Evolutionary conservation across 768 basidiomycete genomes (phyloP).

Genomic region (Psilocybe azurescens): DNA sequence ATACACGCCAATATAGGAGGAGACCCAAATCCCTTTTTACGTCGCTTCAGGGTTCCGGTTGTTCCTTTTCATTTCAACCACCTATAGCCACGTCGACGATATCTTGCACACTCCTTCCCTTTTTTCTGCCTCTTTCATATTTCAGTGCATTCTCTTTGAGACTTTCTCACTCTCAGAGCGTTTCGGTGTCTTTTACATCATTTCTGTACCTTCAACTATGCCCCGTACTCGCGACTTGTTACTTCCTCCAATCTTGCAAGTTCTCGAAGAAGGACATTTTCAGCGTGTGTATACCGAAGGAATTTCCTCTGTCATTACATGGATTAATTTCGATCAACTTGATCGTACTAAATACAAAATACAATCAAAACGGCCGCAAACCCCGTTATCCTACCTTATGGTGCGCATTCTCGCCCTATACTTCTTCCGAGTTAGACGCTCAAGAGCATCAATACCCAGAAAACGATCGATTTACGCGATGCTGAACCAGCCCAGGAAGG

Average conservation of each 20-base stretch:
- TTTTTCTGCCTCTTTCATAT: neutral
- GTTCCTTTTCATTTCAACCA: neutral
- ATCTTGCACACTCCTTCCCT: neutral
- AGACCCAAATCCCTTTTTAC: neutral
- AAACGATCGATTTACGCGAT: neutral
- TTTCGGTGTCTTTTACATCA: neutral
- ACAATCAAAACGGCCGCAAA: neutral
- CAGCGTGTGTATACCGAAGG: neutral
- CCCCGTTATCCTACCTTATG: neutral
- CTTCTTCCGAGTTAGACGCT: neutral
- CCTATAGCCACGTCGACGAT: neutral
- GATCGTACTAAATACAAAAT: neutral
- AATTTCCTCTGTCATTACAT: neutral
- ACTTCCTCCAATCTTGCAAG: neutral
- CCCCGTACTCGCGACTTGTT: neutral
- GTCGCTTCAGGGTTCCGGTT: neutral
- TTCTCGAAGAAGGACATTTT: neutral
- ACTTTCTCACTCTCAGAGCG: neutral
- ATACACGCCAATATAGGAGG: neutral
- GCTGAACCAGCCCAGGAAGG: neutral
- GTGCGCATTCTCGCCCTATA: neutral
- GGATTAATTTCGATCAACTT: neutral
- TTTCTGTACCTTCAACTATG: neutral
- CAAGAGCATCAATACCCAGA: neutral
- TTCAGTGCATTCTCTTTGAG: neutral